phyloP scores from a whole-genome alignment of 176 grass and related monocot species.

The Olyra latifolia region DNA sequence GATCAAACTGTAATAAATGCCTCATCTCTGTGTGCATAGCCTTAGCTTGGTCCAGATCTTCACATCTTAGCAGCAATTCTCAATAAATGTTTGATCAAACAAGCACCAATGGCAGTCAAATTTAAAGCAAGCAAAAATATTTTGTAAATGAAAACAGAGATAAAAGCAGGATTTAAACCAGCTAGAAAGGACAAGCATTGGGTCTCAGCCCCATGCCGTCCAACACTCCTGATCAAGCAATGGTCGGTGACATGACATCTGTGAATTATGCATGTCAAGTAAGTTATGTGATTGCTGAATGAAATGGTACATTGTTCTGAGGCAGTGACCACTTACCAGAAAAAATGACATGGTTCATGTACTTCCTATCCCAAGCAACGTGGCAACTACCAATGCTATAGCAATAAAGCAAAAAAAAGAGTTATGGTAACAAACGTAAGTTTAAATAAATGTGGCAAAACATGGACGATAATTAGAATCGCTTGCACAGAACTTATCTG shows the following conservation, averaged over 20 bases:
- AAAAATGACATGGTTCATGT: not conserved
- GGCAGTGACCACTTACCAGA: not conserved
- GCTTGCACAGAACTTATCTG: not conserved
- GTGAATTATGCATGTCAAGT: not conserved
- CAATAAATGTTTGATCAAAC: not conserved
- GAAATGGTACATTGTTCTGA: not conserved
- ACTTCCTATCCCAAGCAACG: no score
- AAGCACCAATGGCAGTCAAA: not conserved
- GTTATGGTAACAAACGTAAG: not conserved
- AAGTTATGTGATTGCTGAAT: not conserved
- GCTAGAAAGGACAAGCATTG: not conserved
- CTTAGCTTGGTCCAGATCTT: no score
- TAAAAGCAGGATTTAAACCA: conserved; percentile 12
- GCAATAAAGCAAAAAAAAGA: not conserved
- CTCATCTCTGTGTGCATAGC: not conserved
- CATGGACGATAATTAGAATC: not conserved
- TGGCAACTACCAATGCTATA: not conserved
- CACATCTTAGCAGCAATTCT: not conserved
- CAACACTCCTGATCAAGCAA: conserved; percentile 31
- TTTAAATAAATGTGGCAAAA: not conserved
- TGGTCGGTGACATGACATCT: not conserved
- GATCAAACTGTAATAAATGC: not conserved
- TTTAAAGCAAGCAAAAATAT: not conserved
- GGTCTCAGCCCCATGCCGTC: conserved; percentile 4
- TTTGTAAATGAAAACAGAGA: not conserved